phyloP scores from a whole-genome alignment of 495 filamentous ascomycete species.

The Tuber brumale region DNA sequence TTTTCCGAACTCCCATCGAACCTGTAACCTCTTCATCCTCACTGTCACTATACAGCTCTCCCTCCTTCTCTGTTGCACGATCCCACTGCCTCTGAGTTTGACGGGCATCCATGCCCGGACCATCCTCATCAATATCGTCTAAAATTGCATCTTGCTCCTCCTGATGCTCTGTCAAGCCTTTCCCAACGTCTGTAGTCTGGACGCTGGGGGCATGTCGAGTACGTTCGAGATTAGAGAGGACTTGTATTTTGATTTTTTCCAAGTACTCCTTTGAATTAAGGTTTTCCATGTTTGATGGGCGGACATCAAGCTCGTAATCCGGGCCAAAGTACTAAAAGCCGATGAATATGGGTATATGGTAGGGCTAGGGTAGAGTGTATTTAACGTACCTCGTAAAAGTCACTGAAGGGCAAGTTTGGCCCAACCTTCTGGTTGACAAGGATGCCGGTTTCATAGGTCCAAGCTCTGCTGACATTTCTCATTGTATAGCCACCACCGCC shows the following conservation, averaged over 20 bases:
- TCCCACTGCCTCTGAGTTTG: constrained; percentile 81
- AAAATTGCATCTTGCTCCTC: constrained; percentile 85
- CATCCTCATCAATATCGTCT: constrained; percentile 81
- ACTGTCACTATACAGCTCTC: constrained; percentile 71
- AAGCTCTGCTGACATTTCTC: constrained; percentile 94
- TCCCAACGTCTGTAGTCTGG: constrained; percentile 91
- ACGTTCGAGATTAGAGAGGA: constrained; percentile 86
- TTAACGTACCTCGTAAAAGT: constrained; percentile 85
- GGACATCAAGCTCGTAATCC: constrained; percentile 91
- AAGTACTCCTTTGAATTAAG: constrained; percentile 91
- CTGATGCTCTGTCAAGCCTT: constrained; percentile 57
- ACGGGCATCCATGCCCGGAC: constrained; percentile 72
- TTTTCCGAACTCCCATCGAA: constrained; percentile 63
- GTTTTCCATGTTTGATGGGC: constrained; percentile 98
- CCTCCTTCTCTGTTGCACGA: constrained; percentile 61
- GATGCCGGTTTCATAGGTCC: constrained; percentile 92
- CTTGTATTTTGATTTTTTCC: constrained; percentile 85
- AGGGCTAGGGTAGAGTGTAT: constrained; percentile 4
- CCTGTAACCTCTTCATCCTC: constrained; percentile 82
- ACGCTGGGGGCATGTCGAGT: constrained; percentile 86
- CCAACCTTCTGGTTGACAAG: constrained; percentile 75
- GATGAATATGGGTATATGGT: constrained; percentile 40
- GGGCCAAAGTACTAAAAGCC: constrained; percentile 80
- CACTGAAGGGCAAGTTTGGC: constrained; percentile 84
- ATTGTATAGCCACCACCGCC: constrained; percentile 98